Percentiles rank a stretch among this genome's conserved stretches.
Evolutionary conservation across 805 yeast species (phyloP).

Genomic region (Saccharomycopsis schoenii): DNA sequence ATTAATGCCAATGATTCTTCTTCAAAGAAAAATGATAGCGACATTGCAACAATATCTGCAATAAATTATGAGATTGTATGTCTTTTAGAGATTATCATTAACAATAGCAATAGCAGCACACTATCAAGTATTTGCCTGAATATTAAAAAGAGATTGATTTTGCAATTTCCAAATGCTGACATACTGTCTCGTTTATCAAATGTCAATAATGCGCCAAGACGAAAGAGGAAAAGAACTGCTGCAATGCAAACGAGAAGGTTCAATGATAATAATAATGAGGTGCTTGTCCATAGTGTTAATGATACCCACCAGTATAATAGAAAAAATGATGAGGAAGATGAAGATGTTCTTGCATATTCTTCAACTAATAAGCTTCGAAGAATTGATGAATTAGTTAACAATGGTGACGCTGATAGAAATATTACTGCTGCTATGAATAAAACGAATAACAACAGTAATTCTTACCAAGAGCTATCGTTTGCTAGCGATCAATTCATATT

Average conservation of each 20-base stretch:
- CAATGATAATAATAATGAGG: not conserved
- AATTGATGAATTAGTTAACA: not conserved
- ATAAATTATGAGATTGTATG: not conserved
- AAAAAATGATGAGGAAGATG: not conserved
- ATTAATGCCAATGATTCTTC: too few species aligned
- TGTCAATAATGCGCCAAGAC: too few species aligned
- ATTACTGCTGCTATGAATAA: not conserved
- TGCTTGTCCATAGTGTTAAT: not conserved
- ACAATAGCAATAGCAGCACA: not conserved
- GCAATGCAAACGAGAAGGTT: not conserved
- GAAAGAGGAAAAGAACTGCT: not conserved
- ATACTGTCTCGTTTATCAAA: not conserved
- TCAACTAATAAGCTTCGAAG: not conserved
- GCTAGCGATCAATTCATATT: constrained; percentile 9
- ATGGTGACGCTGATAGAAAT: not conserved
- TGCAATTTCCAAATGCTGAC: not conserved
- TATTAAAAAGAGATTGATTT: not conserved
- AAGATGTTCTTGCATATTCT: not conserved
- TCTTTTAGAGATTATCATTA: not conserved
- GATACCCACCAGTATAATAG: not conserved
- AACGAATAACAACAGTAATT: not conserved
- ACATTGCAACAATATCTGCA: not conserved
- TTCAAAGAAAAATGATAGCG: not conserved
- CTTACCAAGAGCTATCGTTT: not conserved
- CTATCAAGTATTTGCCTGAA: not conserved